These are phyloP conservation scores for Cryptococcus sp. DNA, from an alignment of 1,284 basidiomycete genomes.

Conservation along the genomic window DNA sequence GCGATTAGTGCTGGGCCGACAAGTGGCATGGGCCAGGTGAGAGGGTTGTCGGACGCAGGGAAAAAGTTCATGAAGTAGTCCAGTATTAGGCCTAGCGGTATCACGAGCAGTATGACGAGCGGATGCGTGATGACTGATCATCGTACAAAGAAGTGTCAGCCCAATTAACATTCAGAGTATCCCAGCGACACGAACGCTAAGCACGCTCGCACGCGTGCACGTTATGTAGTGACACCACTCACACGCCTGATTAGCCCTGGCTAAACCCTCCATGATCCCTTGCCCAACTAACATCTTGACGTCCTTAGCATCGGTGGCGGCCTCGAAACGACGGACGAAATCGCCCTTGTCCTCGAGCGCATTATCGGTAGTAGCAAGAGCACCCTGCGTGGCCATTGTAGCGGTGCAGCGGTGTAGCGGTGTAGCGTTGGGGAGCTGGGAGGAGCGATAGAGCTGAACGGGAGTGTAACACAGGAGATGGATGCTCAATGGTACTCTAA, in stretches of 20 bases:
- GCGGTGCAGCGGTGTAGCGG: background rate
- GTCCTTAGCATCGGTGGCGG: constrained; percentile 60
- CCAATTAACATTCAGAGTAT: background rate
- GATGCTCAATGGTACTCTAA: too few species aligned
- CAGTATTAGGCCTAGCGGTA: constrained; percentile 62
- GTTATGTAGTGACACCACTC: constrained; percentile 23
- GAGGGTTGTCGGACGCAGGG: constrained; percentile 55
- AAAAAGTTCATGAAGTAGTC: constrained; percentile 67
- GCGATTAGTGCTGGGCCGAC: constrained; percentile 67
- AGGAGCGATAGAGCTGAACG: background rate
- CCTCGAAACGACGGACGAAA: constrained; percentile 61
- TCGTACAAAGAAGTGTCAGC: background rate
- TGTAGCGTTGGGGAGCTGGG: background rate
- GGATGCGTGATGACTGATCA: constrained; percentile 65
- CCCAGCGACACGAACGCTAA: background rate
- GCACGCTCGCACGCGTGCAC: background rate
- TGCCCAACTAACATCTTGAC: constrained; percentile 69
- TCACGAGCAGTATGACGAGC: constrained; percentile 63
- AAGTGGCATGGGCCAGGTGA: constrained; percentile 63
- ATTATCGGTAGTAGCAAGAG: background rate
- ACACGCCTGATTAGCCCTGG: constrained; percentile 69
- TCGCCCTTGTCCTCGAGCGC: constrained; percentile 12
- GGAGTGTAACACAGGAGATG: too few species aligned
- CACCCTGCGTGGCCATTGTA: background rate
- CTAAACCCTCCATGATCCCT: constrained; percentile 68